Percentiles rank a stretch among this genome's conserved stretches.
Evolutionary conservation across 257 asterid genomes (phyloP).

Genomic region (Solanum virginianum): DNA sequence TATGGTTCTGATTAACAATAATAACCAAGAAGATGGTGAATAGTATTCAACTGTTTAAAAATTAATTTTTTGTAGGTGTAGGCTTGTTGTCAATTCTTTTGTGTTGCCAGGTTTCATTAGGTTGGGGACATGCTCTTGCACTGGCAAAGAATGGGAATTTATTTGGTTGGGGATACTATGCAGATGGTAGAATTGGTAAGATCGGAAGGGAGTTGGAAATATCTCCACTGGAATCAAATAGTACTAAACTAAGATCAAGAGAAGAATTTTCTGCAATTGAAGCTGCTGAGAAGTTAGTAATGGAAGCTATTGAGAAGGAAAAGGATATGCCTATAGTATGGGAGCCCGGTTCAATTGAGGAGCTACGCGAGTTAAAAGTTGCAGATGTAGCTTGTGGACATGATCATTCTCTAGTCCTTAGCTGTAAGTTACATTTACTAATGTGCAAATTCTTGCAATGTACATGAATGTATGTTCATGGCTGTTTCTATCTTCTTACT

Average conservation of each 20-base stretch:
- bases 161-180: constrained; percentile 97
- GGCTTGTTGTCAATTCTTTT: not conserved
- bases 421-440: constrained; percentile 36
- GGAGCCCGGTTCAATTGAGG: constrained; percentile 73
- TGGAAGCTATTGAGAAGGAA: constrained; percentile 80
- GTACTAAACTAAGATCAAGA: constrained; percentile 6
- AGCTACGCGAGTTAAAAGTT: constrained; percentile 37
- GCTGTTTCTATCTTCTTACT: not conserved
- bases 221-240: constrained; percentile 64
- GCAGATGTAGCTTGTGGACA: constrained; percentile 76
- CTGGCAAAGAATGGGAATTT: constrained; percentile 60
- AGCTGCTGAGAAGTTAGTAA: constrained; percentile 53
- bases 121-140: constrained; percentile 98
- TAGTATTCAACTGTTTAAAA: not conserved
- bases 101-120: constrained; percentile 62
- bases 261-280: constrained; percentile 26
- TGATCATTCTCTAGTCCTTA: constrained; percentile 71
- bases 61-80: not conserved
- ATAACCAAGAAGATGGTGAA: not conserved
- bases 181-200: constrained; percentile 89
- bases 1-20: not conserved
- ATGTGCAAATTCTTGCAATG: not conserved
- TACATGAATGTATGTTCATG: not conserved
- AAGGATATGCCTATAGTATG: constrained; percentile 79
- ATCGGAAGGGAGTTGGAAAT: constrained; percentile 49